A percentile compares a stretch with the other conserved stretches of the same genome.
phyloP scores from a whole-genome alignment of 805 yeast species.

The Schwanniomyces yamadae region DNA sequence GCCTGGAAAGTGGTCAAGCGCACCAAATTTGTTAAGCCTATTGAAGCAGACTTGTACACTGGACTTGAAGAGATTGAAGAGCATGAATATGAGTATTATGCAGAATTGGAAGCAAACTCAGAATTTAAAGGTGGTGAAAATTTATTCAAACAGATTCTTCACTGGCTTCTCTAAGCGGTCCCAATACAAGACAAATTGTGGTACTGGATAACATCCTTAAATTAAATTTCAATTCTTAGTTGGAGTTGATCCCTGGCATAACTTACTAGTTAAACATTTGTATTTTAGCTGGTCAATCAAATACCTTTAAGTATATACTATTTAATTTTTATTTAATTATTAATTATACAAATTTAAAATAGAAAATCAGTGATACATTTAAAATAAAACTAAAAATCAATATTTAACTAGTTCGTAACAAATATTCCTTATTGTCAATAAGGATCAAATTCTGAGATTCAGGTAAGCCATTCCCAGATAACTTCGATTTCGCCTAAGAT shows the following conservation, averaged over 20 bases:
- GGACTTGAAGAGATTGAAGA: conserved; percentile 50
- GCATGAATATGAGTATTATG: conserved; percentile 45
- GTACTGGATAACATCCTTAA: too few relatives aligned
- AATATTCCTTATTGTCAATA: too few relatives aligned
- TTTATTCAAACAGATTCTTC: conserved; percentile 9
- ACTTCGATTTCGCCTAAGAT: conserved; percentile 54
- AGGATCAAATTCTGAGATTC: too few relatives aligned
- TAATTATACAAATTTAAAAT: not conserved
- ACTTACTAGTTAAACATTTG: too few relatives aligned
- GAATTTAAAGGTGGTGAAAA: not conserved
- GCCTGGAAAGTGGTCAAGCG: conserved; percentile 38
- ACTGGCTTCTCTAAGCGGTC: conserved; percentile 25
- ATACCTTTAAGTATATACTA: not conserved
- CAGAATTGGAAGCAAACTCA: conserved; percentile 11
- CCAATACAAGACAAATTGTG: too few relatives aligned
- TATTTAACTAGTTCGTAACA: not conserved
- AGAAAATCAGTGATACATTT: too few relatives aligned
- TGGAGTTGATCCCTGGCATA: too few relatives aligned
- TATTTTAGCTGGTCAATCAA: not conserved
- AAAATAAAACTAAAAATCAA: not conserved
- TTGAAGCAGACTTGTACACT: conserved; percentile 45
- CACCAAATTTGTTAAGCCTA: conserved; percentile 39
- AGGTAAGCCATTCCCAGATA: conserved; percentile 45
- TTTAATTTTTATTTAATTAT: too few relatives aligned
- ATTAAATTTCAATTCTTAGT: too few relatives aligned